phyloP scores from a whole-genome alignment of 805 yeast genomes.

The Helenozyma baotianmanensis region DNA sequence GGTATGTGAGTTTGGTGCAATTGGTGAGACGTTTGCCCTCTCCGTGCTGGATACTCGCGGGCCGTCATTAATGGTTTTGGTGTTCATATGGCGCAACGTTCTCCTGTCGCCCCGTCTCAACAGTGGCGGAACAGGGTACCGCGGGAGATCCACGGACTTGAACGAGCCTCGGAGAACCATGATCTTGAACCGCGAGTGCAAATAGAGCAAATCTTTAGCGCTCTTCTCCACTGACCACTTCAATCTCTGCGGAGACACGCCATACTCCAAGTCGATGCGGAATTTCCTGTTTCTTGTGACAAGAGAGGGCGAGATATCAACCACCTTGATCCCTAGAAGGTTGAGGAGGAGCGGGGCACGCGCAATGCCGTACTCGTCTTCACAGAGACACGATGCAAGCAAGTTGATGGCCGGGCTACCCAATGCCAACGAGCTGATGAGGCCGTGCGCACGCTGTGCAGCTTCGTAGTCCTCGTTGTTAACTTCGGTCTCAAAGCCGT shows the following conservation, averaged over 20 bases:
- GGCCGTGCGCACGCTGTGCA: conserved; percentile 32
- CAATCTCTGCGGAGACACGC: conserved; percentile 72
- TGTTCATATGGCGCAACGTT: not conserved
- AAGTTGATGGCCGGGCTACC: conserved; percentile 74
- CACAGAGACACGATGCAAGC: conserved; percentile 66
- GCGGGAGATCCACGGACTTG: conserved; percentile 41
- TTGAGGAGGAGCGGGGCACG: conserved; percentile 81
- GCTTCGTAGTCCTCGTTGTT: conserved; percentile 25
- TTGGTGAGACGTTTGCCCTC: no score
- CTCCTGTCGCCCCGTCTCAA: conserved; percentile 10
- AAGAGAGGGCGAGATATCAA: conserved; percentile 42
- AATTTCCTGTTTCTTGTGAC: conserved; percentile 43
- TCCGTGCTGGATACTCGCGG: conserved; percentile 1
- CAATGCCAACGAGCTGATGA: conserved; percentile 44
- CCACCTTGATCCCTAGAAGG: conserved; percentile 62
- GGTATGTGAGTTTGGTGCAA: not conserved
- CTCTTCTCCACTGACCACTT: conserved; percentile 77
- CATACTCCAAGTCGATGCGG: conserved; percentile 80
- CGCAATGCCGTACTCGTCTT: conserved; percentile 70
- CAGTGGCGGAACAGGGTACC: conserved; percentile 39
- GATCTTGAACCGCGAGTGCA: conserved; percentile 67
- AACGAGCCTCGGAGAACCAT: conserved; percentile 14
- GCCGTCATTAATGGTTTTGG: not conserved
- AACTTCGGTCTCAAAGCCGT: conserved; percentile 10
- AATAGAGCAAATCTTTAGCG: conserved; percentile 62